These are phyloP conservation scores for Clavispora phyllophila DNA, from an alignment of 805 yeast genomes.

Conservation along the genomic window DNA sequence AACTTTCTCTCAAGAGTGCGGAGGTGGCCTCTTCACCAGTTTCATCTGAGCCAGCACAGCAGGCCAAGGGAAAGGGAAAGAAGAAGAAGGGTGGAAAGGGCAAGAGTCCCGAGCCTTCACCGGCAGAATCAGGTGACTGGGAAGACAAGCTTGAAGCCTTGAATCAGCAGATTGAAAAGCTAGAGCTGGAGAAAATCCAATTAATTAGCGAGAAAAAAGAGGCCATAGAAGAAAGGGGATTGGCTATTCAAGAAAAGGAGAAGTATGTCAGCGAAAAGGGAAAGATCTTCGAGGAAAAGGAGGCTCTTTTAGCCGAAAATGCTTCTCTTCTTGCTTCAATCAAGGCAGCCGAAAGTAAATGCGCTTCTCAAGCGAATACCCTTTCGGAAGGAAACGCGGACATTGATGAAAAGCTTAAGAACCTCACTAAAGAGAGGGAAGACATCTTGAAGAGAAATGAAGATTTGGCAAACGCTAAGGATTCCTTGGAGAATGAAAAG, in stretches of 20 bases:
- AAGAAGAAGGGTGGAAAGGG: background rate
- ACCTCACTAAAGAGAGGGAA: background rate
- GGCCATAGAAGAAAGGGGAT: background rate
- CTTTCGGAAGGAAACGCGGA: no score
- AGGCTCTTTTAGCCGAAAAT: slow-evolving; percentile 7
- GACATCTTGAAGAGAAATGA: background rate
- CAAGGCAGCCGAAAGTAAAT: background rate
- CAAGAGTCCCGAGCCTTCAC: background rate
- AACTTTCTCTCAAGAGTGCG: background rate
- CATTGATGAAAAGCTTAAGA: background rate
- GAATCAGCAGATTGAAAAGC: background rate
- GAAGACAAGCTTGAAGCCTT: background rate
- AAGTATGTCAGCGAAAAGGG: background rate
- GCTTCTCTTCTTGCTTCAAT: background rate
- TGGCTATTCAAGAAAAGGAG: slow-evolving; percentile 1
- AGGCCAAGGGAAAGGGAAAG: background rate
- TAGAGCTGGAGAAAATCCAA: background rate
- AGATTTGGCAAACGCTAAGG: background rate
- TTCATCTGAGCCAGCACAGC: background rate
- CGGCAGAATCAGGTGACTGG: background rate
- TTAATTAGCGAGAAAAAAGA: slow-evolving; percentile 1
- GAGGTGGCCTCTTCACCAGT: background rate
- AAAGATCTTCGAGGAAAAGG: slow-evolving; percentile 5
- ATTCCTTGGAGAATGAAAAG: background rate
- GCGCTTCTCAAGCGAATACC: background rate